Evolutionary conservation across 2,329 filamentous ascomycete genomes (phyloP).

Genomic region (Fusarium sulawesiense): DNA sequence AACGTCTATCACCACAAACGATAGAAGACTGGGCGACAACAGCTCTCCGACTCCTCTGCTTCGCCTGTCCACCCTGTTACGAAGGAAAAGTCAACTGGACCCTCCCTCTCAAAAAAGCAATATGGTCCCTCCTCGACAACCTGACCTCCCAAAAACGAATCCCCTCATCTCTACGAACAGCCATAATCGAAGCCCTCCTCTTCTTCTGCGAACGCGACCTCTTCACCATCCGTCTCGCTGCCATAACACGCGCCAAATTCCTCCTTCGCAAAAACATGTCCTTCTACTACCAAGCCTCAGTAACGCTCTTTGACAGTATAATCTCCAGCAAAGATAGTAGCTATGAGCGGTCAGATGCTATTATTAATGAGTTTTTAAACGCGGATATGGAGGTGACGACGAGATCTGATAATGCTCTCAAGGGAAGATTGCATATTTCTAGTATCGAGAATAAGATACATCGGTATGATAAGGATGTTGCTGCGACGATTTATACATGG

Average conservation of each 20-base stretch:
- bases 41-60: constrained; percentile 45
- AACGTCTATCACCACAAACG: constrained; percentile 23
- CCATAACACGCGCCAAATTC: constrained; percentile 41
- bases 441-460: constrained; percentile 52
- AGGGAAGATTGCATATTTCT: constrained; percentile 50
- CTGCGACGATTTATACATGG: constrained; percentile 49
- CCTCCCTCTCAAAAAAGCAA: constrained; percentile 36
- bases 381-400: constrained; percentile 28
- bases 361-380: constrained; percentile 43
- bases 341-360: constrained; percentile 42
- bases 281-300: constrained; percentile 48
- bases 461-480: constrained; percentile 47
- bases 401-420: constrained; percentile 46
- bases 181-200: constrained; percentile 46
- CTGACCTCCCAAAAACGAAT: constrained; percentile 30
- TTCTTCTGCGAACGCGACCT: constrained; percentile 50
- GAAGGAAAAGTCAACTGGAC: constrained; percentile 50
- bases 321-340: constrained; percentile 45
- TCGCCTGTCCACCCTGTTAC: constrained; percentile 48
- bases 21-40: constrained; percentile 35
- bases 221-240: constrained; percentile 39
- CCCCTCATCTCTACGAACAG: constrained; percentile 13
- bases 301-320: constrained; percentile 49
- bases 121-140: constrained; percentile 46
- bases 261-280: constrained; percentile 47